A percentile compares a stretch with the other conserved stretches of the same genome.
Conservation (phyloP, 1,284 basidiomycete species). For the Ustilago loliicola region DNA sequence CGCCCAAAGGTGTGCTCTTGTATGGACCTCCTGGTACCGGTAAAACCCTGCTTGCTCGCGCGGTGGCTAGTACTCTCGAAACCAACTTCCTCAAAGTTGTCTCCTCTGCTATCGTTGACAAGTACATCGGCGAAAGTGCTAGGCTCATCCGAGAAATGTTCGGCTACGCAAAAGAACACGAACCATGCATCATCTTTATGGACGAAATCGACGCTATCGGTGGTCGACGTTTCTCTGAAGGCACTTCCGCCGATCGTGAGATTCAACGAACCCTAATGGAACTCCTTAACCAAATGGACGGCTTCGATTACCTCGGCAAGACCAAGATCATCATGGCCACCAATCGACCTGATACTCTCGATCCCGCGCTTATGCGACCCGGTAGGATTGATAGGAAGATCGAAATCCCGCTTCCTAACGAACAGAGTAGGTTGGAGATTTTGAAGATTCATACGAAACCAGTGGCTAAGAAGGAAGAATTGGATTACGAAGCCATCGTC, state of each 20-base stretch:
- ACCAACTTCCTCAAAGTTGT: slow-evolving; percentile 99
- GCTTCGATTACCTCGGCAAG: slow-evolving; percentile 93
- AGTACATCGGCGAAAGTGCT: slow-evolving; percentile 98
- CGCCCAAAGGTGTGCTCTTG: slow-evolving; percentile 91
- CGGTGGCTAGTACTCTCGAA: slow-evolving; percentile 93
- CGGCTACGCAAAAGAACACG: slow-evolving; percentile 94
- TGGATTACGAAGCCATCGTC: slow-evolving; percentile 74
- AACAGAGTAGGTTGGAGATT: slow-evolving; percentile 92
- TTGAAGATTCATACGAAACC: slow-evolving; percentile 96
- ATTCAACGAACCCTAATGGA: slow-evolving; percentile 99
- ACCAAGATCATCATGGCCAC: slow-evolving; percentile 94
- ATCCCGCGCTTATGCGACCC: slow-evolving; percentile 94
- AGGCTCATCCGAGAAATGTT: slow-evolving; percentile 97
- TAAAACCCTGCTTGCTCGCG: slow-evolving; percentile 94
- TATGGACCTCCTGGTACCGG: slow-evolving; percentile 96
- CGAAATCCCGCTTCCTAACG: slow-evolving; percentile 97
- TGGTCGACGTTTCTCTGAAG: slow-evolving; percentile 92
- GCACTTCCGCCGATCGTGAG: slow-evolving; percentile 97
- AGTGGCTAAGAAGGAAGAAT: slow-evolving; percentile 85
- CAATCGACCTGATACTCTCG: slow-evolving; percentile 78
- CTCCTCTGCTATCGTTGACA: slow-evolving; percentile 99
- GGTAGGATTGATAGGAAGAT: slow-evolving; percentile 98
- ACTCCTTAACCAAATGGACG: slow-evolving; percentile 99
- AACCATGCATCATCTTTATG: slow-evolving; percentile 99
- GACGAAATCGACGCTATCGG: slow-evolving; percentile 83